A percentile compares a stretch with the other conserved stretches of the same genome.
These are phyloP conservation scores for Moesziomyces antarcticus DNA, from an alignment of 1,284 basidiomycete genomes.

Conservation along the genomic window DNA sequence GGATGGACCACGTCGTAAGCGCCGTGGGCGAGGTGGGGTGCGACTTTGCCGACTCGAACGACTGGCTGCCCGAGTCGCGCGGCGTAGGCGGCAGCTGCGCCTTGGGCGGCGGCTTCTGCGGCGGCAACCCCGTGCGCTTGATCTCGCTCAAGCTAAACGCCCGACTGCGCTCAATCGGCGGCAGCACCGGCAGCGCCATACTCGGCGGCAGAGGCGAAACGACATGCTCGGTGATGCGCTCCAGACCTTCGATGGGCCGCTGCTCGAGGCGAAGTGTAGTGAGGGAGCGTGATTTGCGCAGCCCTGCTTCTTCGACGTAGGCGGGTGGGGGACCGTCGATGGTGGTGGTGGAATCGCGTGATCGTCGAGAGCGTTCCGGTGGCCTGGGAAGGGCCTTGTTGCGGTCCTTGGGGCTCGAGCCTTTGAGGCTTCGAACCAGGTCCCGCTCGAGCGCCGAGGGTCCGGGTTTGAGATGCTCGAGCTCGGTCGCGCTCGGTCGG, in stretches of 20 bases:
- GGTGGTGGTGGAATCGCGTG: no score
- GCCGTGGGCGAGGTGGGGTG: not conserved
- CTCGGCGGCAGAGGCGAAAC: no score
- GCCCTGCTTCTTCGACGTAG: not conserved
- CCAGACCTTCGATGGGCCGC: not conserved
- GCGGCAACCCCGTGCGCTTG: slow-evolving; percentile 15
- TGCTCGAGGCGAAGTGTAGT: slow-evolving; percentile 18
- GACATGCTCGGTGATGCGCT: not conserved
- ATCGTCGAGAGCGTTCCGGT: not conserved
- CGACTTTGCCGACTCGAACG: not conserved
- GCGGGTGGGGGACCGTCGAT: not conserved
- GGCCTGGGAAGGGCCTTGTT: slow-evolving; percentile 9
- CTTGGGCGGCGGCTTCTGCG: slow-evolving; percentile 43
- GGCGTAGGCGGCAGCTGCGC: slow-evolving; percentile 22
- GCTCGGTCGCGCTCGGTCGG: slow-evolving; percentile 23
- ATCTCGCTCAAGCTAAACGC: no score
- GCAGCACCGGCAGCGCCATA: no score
- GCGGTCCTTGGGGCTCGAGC: slow-evolving; percentile 8
- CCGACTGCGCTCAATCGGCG: no score
- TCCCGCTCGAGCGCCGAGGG: slow-evolving; percentile 13
- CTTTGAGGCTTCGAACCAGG: slow-evolving; percentile 20
- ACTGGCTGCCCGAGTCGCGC: not conserved
- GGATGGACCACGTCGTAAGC: not conserved
- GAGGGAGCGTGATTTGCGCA: slow-evolving; percentile 30
- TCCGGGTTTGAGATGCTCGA: not conserved